A percentile compares a stretch with the other conserved stretches of the same genome.
These are phyloP conservation scores for Fallopia convolvulus DNA, from an alignment of 148 eudicot species.

Conservation along the genomic window DNA sequence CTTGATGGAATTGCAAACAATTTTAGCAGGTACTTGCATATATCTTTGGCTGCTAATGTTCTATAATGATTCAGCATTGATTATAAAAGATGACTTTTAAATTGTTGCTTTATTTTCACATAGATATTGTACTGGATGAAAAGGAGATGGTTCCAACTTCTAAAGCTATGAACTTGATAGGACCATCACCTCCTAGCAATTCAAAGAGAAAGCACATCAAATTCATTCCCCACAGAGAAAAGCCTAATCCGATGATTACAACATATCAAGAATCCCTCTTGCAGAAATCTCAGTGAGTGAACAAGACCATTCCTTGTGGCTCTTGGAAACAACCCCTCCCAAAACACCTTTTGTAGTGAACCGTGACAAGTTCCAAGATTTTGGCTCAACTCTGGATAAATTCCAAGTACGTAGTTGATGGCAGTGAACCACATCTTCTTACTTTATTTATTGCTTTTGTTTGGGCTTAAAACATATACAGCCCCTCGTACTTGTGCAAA, in stretches of 20 bases:
- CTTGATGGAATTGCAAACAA: slow-evolving; percentile 14
- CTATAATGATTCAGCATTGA: not conserved
- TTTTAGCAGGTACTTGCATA: slow-evolving; percentile 25
- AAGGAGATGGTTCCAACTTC: slow-evolving; percentile 18
- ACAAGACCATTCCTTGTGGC: slow-evolving; percentile 13
- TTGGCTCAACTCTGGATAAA: slow-evolving; percentile 64
- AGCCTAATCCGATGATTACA: slow-evolving; percentile 52
- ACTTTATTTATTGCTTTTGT: too few relatives aligned
- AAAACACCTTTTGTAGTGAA: slow-evolving; percentile 26
- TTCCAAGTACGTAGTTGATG: slow-evolving; percentile 44
- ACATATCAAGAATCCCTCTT: slow-evolving; percentile 21
- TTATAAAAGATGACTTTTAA: not conserved
- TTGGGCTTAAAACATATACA: too few relatives aligned
- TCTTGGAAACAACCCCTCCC: slow-evolving; percentile 37
- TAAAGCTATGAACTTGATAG: slow-evolving; percentile 8
- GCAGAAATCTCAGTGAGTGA: slow-evolving; percentile 32
- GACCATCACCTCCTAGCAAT: slow-evolving; percentile 27
- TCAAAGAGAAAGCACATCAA: not conserved
- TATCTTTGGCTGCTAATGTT: not conserved
- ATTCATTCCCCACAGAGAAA: slow-evolving; percentile 25
- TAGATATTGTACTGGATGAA: slow-evolving; percentile 29
- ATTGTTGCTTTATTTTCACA: not conserved
- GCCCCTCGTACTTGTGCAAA: too few relatives aligned
- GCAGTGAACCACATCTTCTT: too few relatives aligned
- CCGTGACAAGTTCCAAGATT: slow-evolving; percentile 29